Base-by-base conservation (phyloP, 495 filamentous ascomycete genomes). In the Aspergillus sclerotioniger region DNA sequence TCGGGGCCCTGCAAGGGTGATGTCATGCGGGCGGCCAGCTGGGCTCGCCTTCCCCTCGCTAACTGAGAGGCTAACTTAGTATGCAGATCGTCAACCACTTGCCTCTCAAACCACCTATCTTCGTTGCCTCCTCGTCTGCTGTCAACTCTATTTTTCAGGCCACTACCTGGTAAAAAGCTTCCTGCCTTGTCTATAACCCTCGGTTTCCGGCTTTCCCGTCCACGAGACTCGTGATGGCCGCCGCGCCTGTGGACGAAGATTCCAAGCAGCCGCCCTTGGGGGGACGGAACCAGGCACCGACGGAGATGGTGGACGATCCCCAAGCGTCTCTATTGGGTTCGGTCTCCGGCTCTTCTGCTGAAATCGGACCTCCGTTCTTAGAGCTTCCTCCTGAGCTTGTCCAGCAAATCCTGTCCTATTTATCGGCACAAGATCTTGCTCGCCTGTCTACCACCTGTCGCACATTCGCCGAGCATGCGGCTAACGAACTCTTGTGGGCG, bases 351-450 rank as follows among this genome's bases (percentile, higher is more conserved):
- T 16, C 25, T 8, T 16, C 50, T 2, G 48, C 28, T 1, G 44
- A 51, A 8, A 21, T 54, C 20, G 32, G 56, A n/a, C 62, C 63
- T 3, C 56, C 62, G 15, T 54, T 87, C 3, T 61, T 75, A 28
- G 61, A 71, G 29, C 77, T 90, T 1, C 89, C 89, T 3, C 48
- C 79, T 37, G 89, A 92, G 62, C 68, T 91, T 3, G 72, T 90
- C 31, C 74, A 83, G 53, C 64, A 76, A 13, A 85, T 91, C 46
- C 62, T 90, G 13, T 78, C 77, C 19, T 84, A 83, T 60, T 77
- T 92, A 12, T 69, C 77, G 8, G 80, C 87, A 0, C 41, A 68
- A 35, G 85, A 87, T 51, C 79, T 92, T 6, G 74, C 68, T 29
- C 62, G 68, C 9, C 61, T 87, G 20, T 83, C 84, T 1, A 64